A percentile compares a stretch with the other conserved stretches of the same genome.
These are phyloP conservation scores for Boletus pseudopeckii DNA, from an alignment of 768 basidiomycete genomes.

Conservation along the genomic window DNA sequence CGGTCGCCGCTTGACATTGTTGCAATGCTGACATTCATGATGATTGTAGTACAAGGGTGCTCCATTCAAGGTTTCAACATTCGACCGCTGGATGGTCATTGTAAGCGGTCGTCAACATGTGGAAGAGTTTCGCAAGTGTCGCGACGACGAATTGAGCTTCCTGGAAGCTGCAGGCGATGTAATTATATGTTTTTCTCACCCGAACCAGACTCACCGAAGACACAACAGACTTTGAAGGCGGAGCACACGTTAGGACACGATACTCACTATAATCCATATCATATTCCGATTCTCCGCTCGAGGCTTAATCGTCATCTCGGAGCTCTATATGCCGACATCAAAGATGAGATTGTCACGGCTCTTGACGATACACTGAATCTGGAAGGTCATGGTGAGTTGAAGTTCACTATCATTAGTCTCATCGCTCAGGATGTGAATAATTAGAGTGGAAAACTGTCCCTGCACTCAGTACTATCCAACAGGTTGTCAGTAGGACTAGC, in stretches of 20 bases:
- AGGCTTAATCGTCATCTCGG: constrained; percentile 38
- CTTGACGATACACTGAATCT: constrained; percentile 37
- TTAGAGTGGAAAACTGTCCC: constrained; percentile 15
- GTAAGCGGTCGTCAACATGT: constrained; percentile 30
- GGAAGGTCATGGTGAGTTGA: constrained; percentile 14
- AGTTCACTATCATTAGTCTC: background rate
- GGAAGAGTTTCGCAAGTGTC: constrained; percentile 40
- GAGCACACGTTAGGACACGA: constrained; percentile 37
- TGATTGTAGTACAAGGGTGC: constrained; percentile 25
- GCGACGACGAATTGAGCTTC: constrained; percentile 39
- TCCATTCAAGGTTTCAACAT: constrained; percentile 30
- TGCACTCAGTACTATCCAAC: background rate
- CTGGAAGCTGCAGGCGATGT: constrained; percentile 18
- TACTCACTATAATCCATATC: constrained; percentile 30
- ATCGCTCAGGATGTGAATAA: background rate
- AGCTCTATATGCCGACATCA: constrained; percentile 37
- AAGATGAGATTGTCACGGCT: constrained; percentile 41
- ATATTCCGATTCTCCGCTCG: constrained; percentile 29
- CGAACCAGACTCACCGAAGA: background rate
- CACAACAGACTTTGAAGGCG: constrained; percentile 33
- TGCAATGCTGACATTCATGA: background rate
- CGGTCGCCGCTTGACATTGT: background rate
- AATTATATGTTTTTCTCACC: background rate
- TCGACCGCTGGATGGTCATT: constrained; percentile 40
- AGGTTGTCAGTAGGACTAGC: constrained; percentile 5